phyloP scores from a whole-genome alignment of 345 rosid species.

The Limnanthes douglasii region DNA sequence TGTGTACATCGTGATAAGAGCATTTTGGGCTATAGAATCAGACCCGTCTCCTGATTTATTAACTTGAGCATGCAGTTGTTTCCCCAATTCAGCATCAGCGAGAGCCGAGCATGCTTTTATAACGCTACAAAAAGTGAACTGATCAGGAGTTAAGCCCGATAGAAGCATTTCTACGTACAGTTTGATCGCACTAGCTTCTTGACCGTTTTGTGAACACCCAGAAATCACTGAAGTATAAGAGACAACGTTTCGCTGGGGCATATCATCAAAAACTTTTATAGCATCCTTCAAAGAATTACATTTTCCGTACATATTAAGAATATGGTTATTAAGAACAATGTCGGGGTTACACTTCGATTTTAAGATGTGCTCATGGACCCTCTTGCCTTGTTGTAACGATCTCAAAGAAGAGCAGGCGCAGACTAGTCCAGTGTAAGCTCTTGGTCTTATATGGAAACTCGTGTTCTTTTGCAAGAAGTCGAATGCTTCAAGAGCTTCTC shows the following conservation, averaged over 20 bases:
- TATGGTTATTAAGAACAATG: constrained; percentile 30
- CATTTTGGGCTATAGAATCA: constrained; percentile 35
- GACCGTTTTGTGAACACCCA: constrained; percentile 62
- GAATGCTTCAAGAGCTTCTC: constrained; percentile 39
- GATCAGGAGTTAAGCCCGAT: constrained; percentile 29
- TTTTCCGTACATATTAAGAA: constrained; percentile 63
- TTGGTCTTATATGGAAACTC: constrained; percentile 11
- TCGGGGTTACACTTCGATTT: constrained; percentile 24
- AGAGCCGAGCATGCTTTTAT: constrained; percentile 32
- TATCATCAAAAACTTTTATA: constrained; percentile 43
- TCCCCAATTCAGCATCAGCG: constrained; percentile 23
- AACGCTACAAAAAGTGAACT: constrained; percentile 35
- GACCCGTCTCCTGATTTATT: constrained; percentile 24
- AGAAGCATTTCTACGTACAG: constrained; percentile 29
- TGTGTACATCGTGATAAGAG: constrained; percentile 46
- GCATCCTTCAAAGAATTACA: constrained; percentile 60
- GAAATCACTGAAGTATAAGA: constrained; percentile 77
- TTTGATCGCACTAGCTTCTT: constrained; percentile 19
- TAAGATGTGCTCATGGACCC: constrained; percentile 39
- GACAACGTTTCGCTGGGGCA: constrained; percentile 51
- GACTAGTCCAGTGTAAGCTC: constrained; percentile 23
- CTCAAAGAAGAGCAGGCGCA: constrained; percentile 30
- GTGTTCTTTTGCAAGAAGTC: constrained; percentile 16
- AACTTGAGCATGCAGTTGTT: constrained; percentile 42
- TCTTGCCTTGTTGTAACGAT: constrained; percentile 32